Evolutionary conservation across 129 eudicot species (phyloP), one percentile per base, ranked within the genome.

Genomic region (Pseudognaphalium luteoalbum): DNA sequence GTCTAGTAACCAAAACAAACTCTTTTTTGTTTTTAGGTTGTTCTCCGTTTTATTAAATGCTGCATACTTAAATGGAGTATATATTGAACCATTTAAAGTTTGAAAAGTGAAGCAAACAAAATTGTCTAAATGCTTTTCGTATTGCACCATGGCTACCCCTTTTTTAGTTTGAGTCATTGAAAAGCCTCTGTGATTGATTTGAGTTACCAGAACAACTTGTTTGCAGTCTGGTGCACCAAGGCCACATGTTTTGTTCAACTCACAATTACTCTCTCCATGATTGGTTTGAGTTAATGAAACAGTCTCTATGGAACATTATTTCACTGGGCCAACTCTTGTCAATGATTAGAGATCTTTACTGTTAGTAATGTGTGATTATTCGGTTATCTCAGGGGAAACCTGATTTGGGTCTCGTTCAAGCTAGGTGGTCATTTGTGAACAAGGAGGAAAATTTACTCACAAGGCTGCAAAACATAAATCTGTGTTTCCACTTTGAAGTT

Each of bases 401-500:
- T 3, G 98, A 93, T 4, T 19, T 93, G 72, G 98, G 85, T 28
- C 90, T 93, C 50, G 98, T 93, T 72, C 98, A 93, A 77, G 95
- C 98, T 1, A 83, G 98, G 54, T 93, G 98, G 98, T 81, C 92
- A 5, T 93, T 88, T 75, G 98, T 93, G 54, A 93, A 93, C 84
- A 90, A 93, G 76, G 98, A 93, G 3, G 98, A 93, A 74, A 93
- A 93, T 71, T 71, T 93, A 70, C 97, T 93, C 30, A 93, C 95
- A 14, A 86, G 98, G 70, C 97, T 93, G 15, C 98, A 93, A 44
- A 90, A 93, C 85, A 93, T 93, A 80, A 93, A 93, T 66, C 60
- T 93, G n/a, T 88, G 95, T 79, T 93, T 90, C 89, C 98, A 93
- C 84, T 93, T 93, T 75, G 98, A 93, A 85, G 98, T 93, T 16